Evolutionary conservation across 352 stramenopile species (phyloP).

Genomic region (Globisporangium rhizosaccharum): DNA sequence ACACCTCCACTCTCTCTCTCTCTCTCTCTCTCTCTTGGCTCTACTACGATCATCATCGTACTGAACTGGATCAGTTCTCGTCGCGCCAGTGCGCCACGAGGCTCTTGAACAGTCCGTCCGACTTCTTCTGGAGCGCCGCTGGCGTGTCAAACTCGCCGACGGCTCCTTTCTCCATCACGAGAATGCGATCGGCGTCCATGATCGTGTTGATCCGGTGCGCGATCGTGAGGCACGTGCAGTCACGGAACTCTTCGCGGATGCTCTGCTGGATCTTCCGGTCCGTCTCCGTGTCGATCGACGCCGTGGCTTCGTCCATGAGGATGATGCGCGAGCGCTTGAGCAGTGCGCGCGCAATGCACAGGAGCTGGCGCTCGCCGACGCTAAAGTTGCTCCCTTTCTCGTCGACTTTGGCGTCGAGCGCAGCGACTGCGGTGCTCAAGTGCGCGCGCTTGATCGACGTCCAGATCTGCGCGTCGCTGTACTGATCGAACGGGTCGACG

Average conservation of each 20-base stretch:
- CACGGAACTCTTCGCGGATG: slow-evolving; percentile 91
- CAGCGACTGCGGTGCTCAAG: slow-evolving; percentile 53
- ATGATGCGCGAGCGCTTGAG: slow-evolving; percentile 91
- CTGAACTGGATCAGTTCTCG: slow-evolving; percentile 6
- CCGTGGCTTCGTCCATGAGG: slow-evolving; percentile 98
- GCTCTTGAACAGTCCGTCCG: slow-evolving; percentile 63
- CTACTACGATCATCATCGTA: too few species aligned
- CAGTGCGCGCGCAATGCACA: slow-evolving; percentile 94
- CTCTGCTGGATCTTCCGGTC: slow-evolving; percentile 89
- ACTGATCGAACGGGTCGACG: slow-evolving; percentile 89
- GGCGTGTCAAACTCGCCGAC: slow-evolving; percentile 94
- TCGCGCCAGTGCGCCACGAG: slow-evolving; percentile 80
- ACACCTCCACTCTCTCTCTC: too few species aligned
- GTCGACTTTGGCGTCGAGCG: slow-evolving; percentile 40
- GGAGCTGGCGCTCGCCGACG: slow-evolving; percentile 93
- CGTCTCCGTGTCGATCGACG: slow-evolving; percentile 85
- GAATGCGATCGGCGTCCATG: slow-evolving; percentile 92
- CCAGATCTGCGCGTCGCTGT: slow-evolving; percentile 84
- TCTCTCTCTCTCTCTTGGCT: not conserved
- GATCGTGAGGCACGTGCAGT: slow-evolving; percentile 95
- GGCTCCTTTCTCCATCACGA: slow-evolving; percentile 92
- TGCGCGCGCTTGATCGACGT: slow-evolving; percentile 76
- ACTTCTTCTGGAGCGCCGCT: slow-evolving; percentile 56
- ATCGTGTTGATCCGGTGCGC: slow-evolving; percentile 97
- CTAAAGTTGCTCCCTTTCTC: slow-evolving; percentile 95